Base-by-base conservation (phyloP, 352 stramenopile genomes). In the Peronospora tabacina region DNA sequence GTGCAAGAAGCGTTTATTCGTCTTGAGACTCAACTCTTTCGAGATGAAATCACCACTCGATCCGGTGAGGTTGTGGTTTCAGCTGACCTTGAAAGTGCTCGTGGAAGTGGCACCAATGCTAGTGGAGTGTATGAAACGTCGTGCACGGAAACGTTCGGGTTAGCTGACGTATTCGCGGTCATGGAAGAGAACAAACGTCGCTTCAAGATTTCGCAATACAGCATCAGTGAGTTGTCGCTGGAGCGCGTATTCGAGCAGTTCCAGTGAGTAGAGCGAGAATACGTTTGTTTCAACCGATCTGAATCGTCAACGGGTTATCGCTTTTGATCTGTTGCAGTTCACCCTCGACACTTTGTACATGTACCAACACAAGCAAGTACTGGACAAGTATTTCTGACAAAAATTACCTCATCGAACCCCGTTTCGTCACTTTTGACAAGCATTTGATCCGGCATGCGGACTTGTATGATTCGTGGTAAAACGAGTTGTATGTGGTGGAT, bases 231-330 rank as follows among this genome's bases (percentile, higher is more conserved):
- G 52, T 66, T 94, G 32, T 94, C 88, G 0, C 72, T 97, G 1
- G 91, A 97, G 64, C 81, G 86, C 16, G 85, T 97, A 12, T 97
- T 97, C 60, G 92, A 96, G 62, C 72, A 94, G 51, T 96, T 97
- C 48, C 90, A 87, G 36, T 84, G 58, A 72, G 35, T 12, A 12
- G 28, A 12, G 10, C 3, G 28, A 32, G 28, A 12, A 32, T 9
- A 12, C 10, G 11, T 0, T 32, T 26, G 22, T 26, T 2, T 26
- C 22, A 26, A 26, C 22, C 5, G 22, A 3, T 26, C n/a, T 51
- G 34, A 16, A 22, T 39, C 13, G 7, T 39, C 34, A 39, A 10
- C 1, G 10, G n/a, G 5, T 39, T 39, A n/a, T n/a, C n/a, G n/a
- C 22, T 5, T n/a, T 37, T 48, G 16, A 15, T 49, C 43, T 13